Conservation (phyloP, 1,284 basidiomycete species). For the Sporisorium scitamineum region DNA sequence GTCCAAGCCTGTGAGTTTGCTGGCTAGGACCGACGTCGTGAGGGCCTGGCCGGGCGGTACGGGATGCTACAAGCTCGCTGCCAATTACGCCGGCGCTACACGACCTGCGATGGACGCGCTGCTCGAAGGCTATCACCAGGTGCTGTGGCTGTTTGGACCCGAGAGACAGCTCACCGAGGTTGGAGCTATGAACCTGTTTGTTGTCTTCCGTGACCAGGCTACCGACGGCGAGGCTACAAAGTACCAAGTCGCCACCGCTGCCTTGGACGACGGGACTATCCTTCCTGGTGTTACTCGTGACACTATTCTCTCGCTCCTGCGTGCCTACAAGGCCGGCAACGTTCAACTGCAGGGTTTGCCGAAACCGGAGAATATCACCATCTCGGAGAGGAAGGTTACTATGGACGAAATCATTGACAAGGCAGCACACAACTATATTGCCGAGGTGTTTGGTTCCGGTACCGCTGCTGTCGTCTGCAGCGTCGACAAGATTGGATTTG, state of each 20-base stretch:
- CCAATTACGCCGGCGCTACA: slow-evolving; percentile 73
- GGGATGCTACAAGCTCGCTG: slow-evolving; percentile 89
- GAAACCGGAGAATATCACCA: slow-evolving; percentile 30
- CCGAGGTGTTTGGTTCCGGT: slow-evolving; percentile 53
- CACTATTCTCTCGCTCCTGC: slow-evolving; percentile 76
- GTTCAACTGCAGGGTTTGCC: slow-evolving; percentile 64
- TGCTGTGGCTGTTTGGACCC: slow-evolving; percentile 51
- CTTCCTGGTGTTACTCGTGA: slow-evolving; percentile 98
- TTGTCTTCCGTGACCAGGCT: slow-evolving; percentile 50
- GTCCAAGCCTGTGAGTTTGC: slow-evolving; percentile 48
- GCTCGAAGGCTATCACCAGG: slow-evolving; percentile 51
- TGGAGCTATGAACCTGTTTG: slow-evolving; percentile 56
- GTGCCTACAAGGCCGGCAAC: slow-evolving; percentile 76
- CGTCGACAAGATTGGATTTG: slow-evolving; percentile 53
- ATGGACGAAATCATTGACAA: slow-evolving; percentile 52
- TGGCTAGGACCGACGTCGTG: slow-evolving; percentile 49
- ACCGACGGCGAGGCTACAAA: slow-evolving; percentile 16
- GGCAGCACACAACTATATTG: slow-evolving; percentile 30
- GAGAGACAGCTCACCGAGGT: slow-evolving; percentile 55
- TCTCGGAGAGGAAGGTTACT: slow-evolving; percentile 48
- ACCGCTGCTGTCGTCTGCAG: slow-evolving; percentile 55
- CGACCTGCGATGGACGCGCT: slow-evolving; percentile 47
- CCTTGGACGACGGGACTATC: slow-evolving; percentile 77
- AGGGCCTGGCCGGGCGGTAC: slow-evolving; percentile 93
- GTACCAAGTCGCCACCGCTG: slow-evolving; percentile 71